A percentile compares a stretch with the other conserved stretches of the same genome.
phyloP scores from a whole-genome alignment of 768 basidiomycete species.

The Pisolithus sp. region DNA sequence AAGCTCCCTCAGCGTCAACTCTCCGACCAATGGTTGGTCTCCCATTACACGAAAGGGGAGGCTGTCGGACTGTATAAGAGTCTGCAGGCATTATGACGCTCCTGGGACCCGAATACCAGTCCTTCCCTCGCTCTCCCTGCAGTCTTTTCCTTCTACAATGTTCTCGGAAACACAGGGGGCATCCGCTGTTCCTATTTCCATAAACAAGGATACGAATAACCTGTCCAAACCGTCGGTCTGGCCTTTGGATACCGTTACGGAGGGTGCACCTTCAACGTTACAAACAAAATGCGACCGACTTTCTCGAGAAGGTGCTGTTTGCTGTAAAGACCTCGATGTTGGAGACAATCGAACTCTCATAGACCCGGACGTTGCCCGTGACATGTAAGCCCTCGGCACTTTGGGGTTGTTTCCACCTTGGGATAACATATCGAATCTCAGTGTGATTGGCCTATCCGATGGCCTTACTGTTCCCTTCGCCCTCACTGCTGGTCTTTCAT shows the following conservation, averaged over 20 bases:
- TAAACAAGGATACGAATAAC: conserved; percentile 3
- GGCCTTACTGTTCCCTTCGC: conserved; percentile 92
- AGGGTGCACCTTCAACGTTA: conserved; percentile 38
- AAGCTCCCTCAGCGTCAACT: no score
- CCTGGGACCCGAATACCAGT: no score
- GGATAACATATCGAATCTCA: no score
- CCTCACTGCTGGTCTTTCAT: conserved; percentile 81
- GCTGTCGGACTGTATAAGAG: no score
- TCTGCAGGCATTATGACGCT: no score
- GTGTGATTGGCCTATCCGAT: conserved; percentile 74
- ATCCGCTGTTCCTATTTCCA: conserved; percentile 18
- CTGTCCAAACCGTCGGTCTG: conserved; percentile 52
- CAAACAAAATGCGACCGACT: conserved; percentile 54
- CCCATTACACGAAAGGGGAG: no score
- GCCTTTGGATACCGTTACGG: conserved; percentile 45
- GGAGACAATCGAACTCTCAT: conserved; percentile 76
- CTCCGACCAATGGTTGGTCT: no score
- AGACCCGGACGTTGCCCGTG: conserved; percentile 82
- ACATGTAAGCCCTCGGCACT: conserved; percentile 50
- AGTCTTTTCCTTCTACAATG: background rate
- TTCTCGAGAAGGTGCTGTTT: conserved; percentile 55
- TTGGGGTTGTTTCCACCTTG: no score
- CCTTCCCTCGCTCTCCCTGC: no score
- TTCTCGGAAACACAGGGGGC: conserved; percentile 10
- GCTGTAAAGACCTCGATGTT: conserved; percentile 81